Percentiles rank a stretch among this genome's conserved stretches.
Conservation (phyloP, 164 flowering plant genomes). For the Litsea cubeba region DNA sequence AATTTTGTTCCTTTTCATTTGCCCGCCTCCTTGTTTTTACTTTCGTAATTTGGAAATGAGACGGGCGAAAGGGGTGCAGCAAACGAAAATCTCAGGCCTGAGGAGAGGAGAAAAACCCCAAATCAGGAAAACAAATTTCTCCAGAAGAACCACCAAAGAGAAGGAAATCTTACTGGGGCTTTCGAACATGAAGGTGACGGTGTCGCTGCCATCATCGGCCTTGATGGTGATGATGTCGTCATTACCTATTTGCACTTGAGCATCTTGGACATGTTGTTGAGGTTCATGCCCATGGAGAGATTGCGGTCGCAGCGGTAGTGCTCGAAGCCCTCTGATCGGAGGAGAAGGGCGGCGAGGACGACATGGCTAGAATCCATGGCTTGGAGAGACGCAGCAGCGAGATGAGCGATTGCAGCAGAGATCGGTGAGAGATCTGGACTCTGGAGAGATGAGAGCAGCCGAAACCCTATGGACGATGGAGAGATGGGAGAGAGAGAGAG, state of each 20-base stretch:
- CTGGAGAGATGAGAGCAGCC: too few relatives aligned
- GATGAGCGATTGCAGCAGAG: too few relatives aligned
- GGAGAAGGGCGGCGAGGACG: constrained; percentile 45
- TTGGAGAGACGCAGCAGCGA: too few relatives aligned
- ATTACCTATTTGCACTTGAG: constrained; percentile 39
- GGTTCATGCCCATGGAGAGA: constrained; percentile 50
- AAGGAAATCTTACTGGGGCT: constrained; percentile 34
- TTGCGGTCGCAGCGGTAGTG: constrained; percentile 53
- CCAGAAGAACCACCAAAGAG: not conserved
- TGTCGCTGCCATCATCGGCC: constrained; percentile 42
- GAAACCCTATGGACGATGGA: too few relatives aligned
- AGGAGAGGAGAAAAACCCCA: not conserved
- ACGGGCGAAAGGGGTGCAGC: too few relatives aligned
- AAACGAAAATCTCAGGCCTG: too few relatives aligned
- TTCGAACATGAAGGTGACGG: constrained; percentile 52
- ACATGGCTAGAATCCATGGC: constrained; percentile 63
- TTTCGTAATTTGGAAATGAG: too few relatives aligned
- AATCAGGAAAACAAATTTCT: not conserved
- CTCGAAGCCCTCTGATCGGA: constrained; percentile 51
- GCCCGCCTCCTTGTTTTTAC: too few relatives aligned
- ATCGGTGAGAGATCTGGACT: too few relatives aligned
- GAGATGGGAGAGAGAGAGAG: too few relatives aligned
- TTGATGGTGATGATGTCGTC: constrained; percentile 53
- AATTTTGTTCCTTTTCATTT: too few relatives aligned
- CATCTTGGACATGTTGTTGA: constrained; percentile 48